Conservation (phyloP, 176 grass and related monocot genomes). For the Ensete glaucum region DNA sequence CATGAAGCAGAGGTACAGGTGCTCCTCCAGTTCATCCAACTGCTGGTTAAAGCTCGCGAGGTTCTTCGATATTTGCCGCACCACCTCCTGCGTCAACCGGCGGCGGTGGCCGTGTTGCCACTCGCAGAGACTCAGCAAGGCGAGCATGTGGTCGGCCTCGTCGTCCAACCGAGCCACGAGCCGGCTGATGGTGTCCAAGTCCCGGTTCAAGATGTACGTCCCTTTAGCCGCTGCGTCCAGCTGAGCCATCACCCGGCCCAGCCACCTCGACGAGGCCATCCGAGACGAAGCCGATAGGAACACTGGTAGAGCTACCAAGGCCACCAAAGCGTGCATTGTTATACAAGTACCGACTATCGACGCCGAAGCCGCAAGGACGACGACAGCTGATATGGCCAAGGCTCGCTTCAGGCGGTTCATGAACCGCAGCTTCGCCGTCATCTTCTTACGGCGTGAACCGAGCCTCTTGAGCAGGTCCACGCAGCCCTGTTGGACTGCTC, state of each 20-base stretch:
- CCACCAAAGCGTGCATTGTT: conserved; percentile 51
- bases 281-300: conserved; percentile 15
- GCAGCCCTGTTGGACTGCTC: conserved; percentile 39
- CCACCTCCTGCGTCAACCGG: conserved; percentile 64
- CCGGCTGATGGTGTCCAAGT: conserved; percentile 88
- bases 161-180: conserved; percentile 66
- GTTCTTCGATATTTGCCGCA: conserved; percentile 73
- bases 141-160: conserved; percentile 71
- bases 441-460: conserved; percentile 50
- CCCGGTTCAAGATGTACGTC: conserved; percentile 73
- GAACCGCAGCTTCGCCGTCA: conserved; percentile 37
- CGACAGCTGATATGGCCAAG: conserved; percentile 24
- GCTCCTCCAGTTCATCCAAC: conserved; percentile 92
- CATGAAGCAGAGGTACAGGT: conserved; percentile 95
- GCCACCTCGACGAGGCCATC: conserved; percentile 29
- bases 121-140: conserved; percentile 61
- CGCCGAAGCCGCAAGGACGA: conserved; percentile 9
- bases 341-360: conserved; percentile 53
- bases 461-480: conserved; percentile 48
- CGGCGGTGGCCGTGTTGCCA: conserved; percentile 32
- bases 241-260: conserved; percentile 37
- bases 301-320: conserved; percentile 22
- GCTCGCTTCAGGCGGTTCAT: conserved; percentile 40
- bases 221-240: conserved; percentile 73
- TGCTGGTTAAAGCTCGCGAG: conserved; percentile 68